phyloP scores from a whole-genome alignment of 2,329 filamentous ascomycete species.

The Rhynchosporium graminicola region DNA sequence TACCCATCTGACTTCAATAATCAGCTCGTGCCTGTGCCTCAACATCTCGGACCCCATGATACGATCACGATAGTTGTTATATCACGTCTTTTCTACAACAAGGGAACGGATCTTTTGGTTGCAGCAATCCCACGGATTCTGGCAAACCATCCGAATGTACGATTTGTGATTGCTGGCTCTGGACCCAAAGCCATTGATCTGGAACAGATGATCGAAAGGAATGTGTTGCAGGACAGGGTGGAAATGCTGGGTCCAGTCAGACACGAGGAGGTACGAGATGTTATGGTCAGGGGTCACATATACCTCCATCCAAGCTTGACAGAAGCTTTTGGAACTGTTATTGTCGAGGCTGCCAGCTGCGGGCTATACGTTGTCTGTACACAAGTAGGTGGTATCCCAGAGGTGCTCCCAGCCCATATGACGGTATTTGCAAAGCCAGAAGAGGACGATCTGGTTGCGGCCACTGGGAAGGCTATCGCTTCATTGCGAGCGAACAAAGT shows the following conservation, averaged over 20 bases:
- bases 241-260: conserved; percentile 89
- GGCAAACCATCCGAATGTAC: conserved; percentile 84
- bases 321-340: conserved; percentile 95
- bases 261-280: conserved; percentile 94
- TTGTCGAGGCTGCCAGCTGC: conserved; percentile 94
- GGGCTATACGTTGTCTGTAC: conserved; percentile 97
- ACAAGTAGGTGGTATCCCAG: conserved; percentile 92
- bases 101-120: conserved; percentile 95
- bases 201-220: conserved; percentile 96
- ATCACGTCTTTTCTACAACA: conserved; percentile 97
- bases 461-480: conserved; percentile 86
- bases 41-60: conserved; percentile 76
- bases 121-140: conserved; percentile 93
- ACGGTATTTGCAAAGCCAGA: conserved; percentile 96
- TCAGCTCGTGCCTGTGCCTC: conserved; percentile 51
- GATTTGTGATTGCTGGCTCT: conserved; percentile 94
- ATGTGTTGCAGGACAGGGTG: conserved; percentile 90
- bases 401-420: conserved; percentile 95
- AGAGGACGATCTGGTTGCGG: conserved; percentile 89
- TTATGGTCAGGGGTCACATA: conserved; percentile 96
- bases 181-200: conserved; percentile 96
- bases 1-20: conserved; percentile 44
- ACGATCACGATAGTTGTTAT: conserved; percentile 96
- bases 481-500: conserved; percentile 84
- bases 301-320: conserved; percentile 94